Evolutionary conservation across 2,329 filamentous ascomycete genomes (phyloP).

Genomic region (Diaporthe batatas): DNA sequence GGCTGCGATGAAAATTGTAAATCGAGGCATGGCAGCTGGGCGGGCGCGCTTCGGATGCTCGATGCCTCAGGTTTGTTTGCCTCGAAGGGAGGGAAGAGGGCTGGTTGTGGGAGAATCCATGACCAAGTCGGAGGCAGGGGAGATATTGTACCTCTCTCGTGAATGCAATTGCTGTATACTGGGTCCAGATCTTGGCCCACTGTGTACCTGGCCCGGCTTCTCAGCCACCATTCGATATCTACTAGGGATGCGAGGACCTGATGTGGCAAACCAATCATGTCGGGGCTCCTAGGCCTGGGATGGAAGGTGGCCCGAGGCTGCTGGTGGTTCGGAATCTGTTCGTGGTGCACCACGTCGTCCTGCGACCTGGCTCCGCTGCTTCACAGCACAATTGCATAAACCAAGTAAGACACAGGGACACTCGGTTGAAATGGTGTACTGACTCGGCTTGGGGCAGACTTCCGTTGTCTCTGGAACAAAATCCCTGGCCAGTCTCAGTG

Average conservation of each 20-base stretch:
- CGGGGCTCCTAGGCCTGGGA: conserved; percentile 20
- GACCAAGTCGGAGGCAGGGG: neutral
- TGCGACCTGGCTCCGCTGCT: neutral
- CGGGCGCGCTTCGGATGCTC: neutral
- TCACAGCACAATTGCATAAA: neutral
- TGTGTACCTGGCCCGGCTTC: neutral
- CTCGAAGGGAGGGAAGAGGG: neutral
- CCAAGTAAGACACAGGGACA: neutral
- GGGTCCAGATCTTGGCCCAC: conserved; percentile 4
- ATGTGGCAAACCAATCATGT: conserved; percentile 1
- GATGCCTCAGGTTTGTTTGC: neutral
- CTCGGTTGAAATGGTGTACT: no score
- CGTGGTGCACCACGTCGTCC: no score
- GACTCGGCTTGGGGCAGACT: no score
- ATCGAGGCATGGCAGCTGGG: neutral
- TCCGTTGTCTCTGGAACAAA: no score
- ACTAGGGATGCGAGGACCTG: neutral
- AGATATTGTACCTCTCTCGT: neutral
- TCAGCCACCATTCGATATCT: conserved; percentile 7
- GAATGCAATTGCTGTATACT: neutral
- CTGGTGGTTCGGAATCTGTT: conserved; percentile 11
- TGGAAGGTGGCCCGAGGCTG: conserved; percentile 19
- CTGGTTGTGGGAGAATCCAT: neutral
- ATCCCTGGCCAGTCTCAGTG: neutral
- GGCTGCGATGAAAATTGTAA: neutral